Base-by-base conservation (phyloP, 1,139 yeast species). In the Saccharomyces uvarum region DNA sequence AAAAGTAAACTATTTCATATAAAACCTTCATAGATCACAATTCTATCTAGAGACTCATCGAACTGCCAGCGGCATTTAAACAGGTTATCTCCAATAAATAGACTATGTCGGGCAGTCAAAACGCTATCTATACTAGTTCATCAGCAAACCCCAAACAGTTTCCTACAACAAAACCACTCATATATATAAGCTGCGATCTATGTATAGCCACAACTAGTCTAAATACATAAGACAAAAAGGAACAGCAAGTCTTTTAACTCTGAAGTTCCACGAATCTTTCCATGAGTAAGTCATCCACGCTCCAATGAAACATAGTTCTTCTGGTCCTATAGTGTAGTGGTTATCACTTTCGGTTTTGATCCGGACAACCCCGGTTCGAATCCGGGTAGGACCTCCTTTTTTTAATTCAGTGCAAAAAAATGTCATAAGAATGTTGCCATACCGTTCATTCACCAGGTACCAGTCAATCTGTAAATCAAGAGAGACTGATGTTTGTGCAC, bases 351-450 rank as follows among this genome's bases (percentile, higher is more conserved):
- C 81, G 83, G 82, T 79, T 79, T 77, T 79, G 83, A 78, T 84
- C 89, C 90, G 84, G 75, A 78, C 82, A 83, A 86, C 91, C 89
- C 89, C 91, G 86, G 91, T 85, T 86, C 91, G 91, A 85, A 83
- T 84, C 91, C 90, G 90, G 90, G 89, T 82, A 82, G 83, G 89
- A 84, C 89, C 90, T 84, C 13, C 13, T 49, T 33, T 24, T 33
- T 38, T 49, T 38, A n/a, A 2, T 38, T 33, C 47, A 16, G 24
- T 1, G 26, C 46, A 41, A 21, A 21, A 21, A 21, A 14, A 41
- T 14, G 24, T 3, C 24, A 41, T 16, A 16, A 21, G 46, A 31
- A 4, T 31, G 33, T 3, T 31, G 11, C 5, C 14, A 31, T 4
- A 3, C 33, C 6, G 33, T 31, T 31, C 33, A 2, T 31, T 31